Base-by-base conservation (phyloP, 805 yeast genomes). In the Nakazawaea laoshanensis region DNA sequence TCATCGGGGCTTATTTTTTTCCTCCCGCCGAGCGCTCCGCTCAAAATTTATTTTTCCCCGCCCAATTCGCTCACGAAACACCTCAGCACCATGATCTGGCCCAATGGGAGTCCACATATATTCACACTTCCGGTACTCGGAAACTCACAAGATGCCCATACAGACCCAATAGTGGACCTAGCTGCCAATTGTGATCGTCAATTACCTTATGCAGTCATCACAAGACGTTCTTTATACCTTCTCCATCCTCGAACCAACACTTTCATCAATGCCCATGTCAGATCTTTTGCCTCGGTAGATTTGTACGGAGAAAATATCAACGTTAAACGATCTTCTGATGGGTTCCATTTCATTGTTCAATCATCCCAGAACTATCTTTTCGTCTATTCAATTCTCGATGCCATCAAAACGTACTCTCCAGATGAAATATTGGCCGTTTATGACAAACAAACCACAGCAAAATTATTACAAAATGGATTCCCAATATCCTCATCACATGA, bases 191-290 rank as follows among this genome's bases (percentile, higher is more conserved):
- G n/a, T n/a, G 19, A 14, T 13, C 16, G 17, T 14, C 32, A 24
- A 19, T 12, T 30, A 18, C 36, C 39, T 9, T 36, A 36, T 27
- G 29, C 32, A 10, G 35, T 36, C 24, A 31, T 36, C 21, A 36
- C 35, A 4, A 26, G 21, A n/a, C 18, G 32, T 8, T 30, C 32
- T 14, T 27, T 36, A 5, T 36, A 36, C 24, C 24, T 36, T 11
- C 14, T 31, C 14, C 19, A 29, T 22, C 14, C 41, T 16, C 36
- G 52, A 38, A 67, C 72, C 3, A 52, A 63, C 29, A 52, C 67
- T 10, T 74, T 77, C 2, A 50, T 74, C 4, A 64, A 69, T 7
- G 60, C 61, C 3, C 74, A 71, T 42, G 50, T 57, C 5, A 49
- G 82, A 35, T 52, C 67, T 0, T 44, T 45, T 15, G 55, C 57